Conservation (phyloP, 176 grass and related monocot species). For the Ensete glaucum region DNA sequence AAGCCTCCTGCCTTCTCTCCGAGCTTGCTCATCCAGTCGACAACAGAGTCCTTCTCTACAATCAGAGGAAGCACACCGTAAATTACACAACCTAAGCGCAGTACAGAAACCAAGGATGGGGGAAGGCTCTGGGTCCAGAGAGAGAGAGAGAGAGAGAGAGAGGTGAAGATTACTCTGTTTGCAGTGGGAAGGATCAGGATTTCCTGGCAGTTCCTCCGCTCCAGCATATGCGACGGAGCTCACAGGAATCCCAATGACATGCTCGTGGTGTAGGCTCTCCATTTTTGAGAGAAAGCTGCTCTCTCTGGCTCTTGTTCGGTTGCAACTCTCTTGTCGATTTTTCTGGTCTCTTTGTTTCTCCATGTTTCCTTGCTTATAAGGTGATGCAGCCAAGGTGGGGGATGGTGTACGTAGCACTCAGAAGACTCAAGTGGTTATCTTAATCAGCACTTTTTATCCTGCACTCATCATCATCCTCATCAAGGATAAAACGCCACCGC, state of each 20-base stretch:
- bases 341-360: constrained; percentile 1
- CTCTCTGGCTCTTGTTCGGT: constrained; percentile 1
- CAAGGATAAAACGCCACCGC: not conserved
- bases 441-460: constrained; percentile 6
- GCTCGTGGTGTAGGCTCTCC: constrained; percentile 30
- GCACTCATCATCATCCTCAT: constrained; percentile 14
- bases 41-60: constrained; percentile 14
- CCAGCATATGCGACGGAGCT: constrained; percentile 40
- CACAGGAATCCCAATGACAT: constrained; percentile 72
- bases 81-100: not conserved
- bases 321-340: too few species aligned
- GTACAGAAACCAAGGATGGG: not conserved
- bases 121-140: not conserved
- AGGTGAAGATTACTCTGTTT: constrained; percentile 29
- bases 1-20: constrained; percentile 62
- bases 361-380: not conserved
- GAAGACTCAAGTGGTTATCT: not conserved
- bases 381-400: not conserved
- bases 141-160: not conserved
- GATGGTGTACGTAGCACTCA: too few species aligned
- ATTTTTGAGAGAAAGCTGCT: constrained; percentile 17
- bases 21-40: constrained; percentile 32
- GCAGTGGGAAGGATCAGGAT: constrained; percentile 29
- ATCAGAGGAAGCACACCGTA: constrained; percentile 3
- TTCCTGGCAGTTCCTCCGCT: constrained; percentile 31